Evolutionary conservation across 2,329 filamentous ascomycete genomes (phyloP), one percentile per base, ranked within the genome.

Genomic region (Fusarium sp.): DNA sequence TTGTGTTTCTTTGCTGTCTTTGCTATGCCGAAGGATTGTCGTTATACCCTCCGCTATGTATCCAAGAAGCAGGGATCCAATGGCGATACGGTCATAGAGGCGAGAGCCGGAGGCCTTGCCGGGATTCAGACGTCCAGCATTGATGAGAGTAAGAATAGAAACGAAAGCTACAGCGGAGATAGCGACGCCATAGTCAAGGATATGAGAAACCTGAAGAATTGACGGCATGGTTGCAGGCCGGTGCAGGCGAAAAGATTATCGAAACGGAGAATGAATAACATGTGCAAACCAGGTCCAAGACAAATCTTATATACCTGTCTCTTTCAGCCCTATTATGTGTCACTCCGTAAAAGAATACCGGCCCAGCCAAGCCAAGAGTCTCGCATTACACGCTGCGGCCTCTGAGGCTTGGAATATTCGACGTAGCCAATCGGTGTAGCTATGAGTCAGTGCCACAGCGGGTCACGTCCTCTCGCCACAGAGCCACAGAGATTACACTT

Each of bases 121-220:
- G 5, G 29, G 18, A 11, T 51, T 51, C 10, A 8, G 23, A 10
- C 36, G 31, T 20, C 39, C 50, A 5, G 23, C 43, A 15, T 49
- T 53, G 20, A 40, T 11, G 4, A 73, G 5, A 5, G 42, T 21
- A 4, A 33, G n/a, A 6, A 17, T 21, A 9, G 55, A 37, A 18
- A 62, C 55, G 17, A 57, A 59, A 0, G 18, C 25, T 11, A 46
- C 33, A 13, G 37, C 36, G 1, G 48, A 39, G 18, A 54, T 2
- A 9, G 63, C 58, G 6, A 61, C 61, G 33, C 20, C 37, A 36
- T 66, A 69, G 58, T 73, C 66, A 6, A 72, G 69, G n/a, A 37
- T 25, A 4, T 36, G 48, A 0, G 42, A 58, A 11, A 23, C 40
- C 53, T 54, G 61, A 17, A 37, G 21, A 5, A 52, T 51, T 58